Evolutionary conservation across 2,329 filamentous ascomycete genomes (phyloP).

Genomic region (Penicillium sp.): DNA sequence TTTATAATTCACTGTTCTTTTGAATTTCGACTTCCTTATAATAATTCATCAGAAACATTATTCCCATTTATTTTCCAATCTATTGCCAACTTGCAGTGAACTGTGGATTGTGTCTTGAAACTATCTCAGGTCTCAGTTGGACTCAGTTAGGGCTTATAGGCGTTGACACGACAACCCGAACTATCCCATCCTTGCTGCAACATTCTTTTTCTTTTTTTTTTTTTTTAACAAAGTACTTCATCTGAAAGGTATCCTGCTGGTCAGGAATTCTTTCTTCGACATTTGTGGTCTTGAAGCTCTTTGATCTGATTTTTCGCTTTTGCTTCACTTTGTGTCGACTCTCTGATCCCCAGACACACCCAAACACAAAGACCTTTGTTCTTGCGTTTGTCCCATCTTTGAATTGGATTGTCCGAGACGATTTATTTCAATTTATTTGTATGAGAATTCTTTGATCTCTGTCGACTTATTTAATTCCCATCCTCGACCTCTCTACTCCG

Average conservation of each 20-base stretch:
- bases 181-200: conserved; percentile 35
- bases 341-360: not conserved
- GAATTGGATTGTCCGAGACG: not conserved
- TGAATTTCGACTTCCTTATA: conserved; percentile 3
- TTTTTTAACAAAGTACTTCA: conserved; percentile 11
- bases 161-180: conserved; percentile 39
- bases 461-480: conserved; percentile 2
- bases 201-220: conserved; percentile 26
- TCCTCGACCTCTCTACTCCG: conserved; percentile 1
- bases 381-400: not conserved
- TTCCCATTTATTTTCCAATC: conserved; percentile 2
- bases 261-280: conserved; percentile 19
- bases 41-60: conserved; percentile 10
- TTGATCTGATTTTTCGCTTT: not conserved
- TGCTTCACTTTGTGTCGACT: conserved; percentile 2
- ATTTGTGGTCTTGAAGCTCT: not conserved
- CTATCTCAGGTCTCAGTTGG: conserved; percentile 19
- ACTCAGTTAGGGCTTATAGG: conserved; percentile 30
- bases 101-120: conserved; percentile 23
- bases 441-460: not conserved
- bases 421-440: not conserved
- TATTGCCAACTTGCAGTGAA: conserved; percentile 16
- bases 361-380: conserved; percentile 5
- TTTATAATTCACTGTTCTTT: conserved; percentile 13
- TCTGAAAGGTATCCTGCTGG: conserved; percentile 29